Evolutionary conservation across 1,139 yeast genomes (phyloP).

Genomic region (Candida pseudoviswanathii): DNA sequence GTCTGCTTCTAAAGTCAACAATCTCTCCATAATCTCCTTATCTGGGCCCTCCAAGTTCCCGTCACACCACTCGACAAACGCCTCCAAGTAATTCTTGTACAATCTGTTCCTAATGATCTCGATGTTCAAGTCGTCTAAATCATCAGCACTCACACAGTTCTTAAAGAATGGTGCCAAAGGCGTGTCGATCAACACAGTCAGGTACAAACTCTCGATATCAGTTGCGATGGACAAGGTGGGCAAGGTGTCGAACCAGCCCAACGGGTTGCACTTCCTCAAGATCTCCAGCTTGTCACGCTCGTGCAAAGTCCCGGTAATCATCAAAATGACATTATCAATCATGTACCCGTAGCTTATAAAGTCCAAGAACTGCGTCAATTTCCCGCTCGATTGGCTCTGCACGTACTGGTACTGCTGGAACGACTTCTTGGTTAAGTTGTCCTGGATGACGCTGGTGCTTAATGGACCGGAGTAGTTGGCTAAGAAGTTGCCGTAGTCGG

Average conservation of each 20-base stretch:
- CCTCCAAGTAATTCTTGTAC: conserved; percentile 91
- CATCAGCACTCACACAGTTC: conserved; percentile 89
- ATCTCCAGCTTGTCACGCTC: conserved; percentile 90
- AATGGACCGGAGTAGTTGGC: conserved; percentile 81
- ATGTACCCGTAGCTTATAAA: conserved; percentile 93
- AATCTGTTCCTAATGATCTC: conserved; percentile 91
- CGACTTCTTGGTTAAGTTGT: conserved; percentile 71
- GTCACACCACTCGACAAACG: conserved; percentile 69
- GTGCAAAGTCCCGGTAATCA: conserved; percentile 96
- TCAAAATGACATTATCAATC: conserved; percentile 95
- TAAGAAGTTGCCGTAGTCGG: conserved; percentile 92
- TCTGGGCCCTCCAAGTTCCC: conserved; percentile 73
- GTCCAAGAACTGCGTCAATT: conserved; percentile 80
- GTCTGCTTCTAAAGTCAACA: conserved; percentile 91
- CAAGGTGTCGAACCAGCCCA: conserved; percentile 97
- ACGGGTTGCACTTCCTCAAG: conserved; percentile 87
- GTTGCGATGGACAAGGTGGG: conserved; percentile 95
- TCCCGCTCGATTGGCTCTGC: conserved; percentile 81
- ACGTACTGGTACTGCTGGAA: conserved; percentile 85
- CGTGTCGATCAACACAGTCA: conserved; percentile 94
- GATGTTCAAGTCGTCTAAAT: conserved; percentile 91
- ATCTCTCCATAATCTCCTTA: conserved; percentile 72
- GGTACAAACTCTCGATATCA: conserved; percentile 87
- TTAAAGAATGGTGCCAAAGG: conserved; percentile 97
- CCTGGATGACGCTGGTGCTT: conserved; percentile 82